A percentile compares a stretch with the other conserved stretches of the same genome.
These are phyloP conservation scores for Ceratocystis alfenasii DNA, from an alignment of 2,329 filamentous ascomycete genomes.

Conservation along the genomic window DNA sequence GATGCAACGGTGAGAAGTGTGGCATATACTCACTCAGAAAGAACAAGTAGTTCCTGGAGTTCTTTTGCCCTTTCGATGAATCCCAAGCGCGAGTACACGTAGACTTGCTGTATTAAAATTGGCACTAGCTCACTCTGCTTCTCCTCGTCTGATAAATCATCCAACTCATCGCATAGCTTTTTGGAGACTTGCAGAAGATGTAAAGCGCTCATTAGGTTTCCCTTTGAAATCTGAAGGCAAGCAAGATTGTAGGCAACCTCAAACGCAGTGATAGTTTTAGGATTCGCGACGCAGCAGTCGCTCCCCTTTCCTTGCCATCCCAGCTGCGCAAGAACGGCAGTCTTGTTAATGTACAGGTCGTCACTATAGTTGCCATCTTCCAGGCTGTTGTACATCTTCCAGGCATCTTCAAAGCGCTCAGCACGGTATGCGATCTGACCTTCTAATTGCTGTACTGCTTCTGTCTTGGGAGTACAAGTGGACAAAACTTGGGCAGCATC, in stretches of 20 bases:
- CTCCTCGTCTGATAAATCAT: slow-evolving; percentile 62
- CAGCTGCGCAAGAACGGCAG: slow-evolving; percentile 59
- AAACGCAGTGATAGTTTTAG: slow-evolving; percentile 46
- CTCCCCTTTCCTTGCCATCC: slow-evolving; percentile 51
- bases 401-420: slow-evolving; percentile 59
- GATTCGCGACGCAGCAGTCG: slow-evolving; percentile 12
- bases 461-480: slow-evolving; percentile 25
- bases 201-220: slow-evolving; percentile 52
- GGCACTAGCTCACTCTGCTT: slow-evolving; percentile 62
- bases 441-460: slow-evolving; percentile 41
- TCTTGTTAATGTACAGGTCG: slow-evolving; percentile 65
- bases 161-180: slow-evolving; percentile 58
- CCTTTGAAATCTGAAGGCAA: slow-evolving; percentile 58
- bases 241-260: slow-evolving; percentile 74
- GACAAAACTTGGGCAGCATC: slow-evolving; percentile 38
- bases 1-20: neutral
- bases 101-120: slow-evolving; percentile 65
- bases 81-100: slow-evolving; percentile 55
- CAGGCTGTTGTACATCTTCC: slow-evolving; percentile 45
- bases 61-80: slow-evolving; percentile 53
- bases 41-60: slow-evolving; percentile 49
- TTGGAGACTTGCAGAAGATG: slow-evolving; percentile 57
- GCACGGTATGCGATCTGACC: slow-evolving; percentile 62
- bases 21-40: slow-evolving; percentile 42
- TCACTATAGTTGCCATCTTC: slow-evolving; percentile 51